Evolutionary conservation across 768 basidiomycete species (phyloP), one percentile per base, ranked within the genome.

Genomic region (Pulveroboletus sp.): DNA sequence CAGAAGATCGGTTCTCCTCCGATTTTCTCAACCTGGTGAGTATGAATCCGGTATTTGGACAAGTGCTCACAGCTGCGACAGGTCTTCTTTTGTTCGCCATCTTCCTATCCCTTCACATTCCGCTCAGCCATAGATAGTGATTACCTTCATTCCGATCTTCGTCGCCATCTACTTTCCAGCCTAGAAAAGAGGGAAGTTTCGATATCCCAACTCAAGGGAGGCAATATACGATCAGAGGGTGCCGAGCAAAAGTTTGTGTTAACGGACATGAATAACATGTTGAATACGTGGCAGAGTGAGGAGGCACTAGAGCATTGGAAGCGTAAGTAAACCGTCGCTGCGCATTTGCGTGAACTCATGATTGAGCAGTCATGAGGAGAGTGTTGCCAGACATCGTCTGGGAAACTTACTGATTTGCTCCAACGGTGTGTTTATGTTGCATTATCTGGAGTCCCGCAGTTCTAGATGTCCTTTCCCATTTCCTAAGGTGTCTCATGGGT

Each of bases 71-170:
- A 1, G 8, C 7, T 35, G 38, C 7, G 14, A 21, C 50, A 93
- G 93, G 86, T 92, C 14, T 79, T 93, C 59, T 86, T 95, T 70
- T 95, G 93, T 67, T 85, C 84, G 1, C 69, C 73, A 24, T 80
- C 82, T 10, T 38, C 71, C 7, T 59, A 62, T 13, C 75, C 81
- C 3, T 61, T 89, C 43, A 75, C 75, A 11, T 85, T 90, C 75
- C 80, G 86, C 31, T 60, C 72, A 13, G 68, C 83, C 0, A 61
- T 56, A 13, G 63, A 71, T n/a, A 67, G 71, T 2, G 89, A 90
- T 64, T 87, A 79, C 65, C 77, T 86, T 21, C 77, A 80, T 4
- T 90, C 89, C 9, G 75, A 79, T 39, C 68, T 90, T 42, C 82
- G 89, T 38, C 76, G 75, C 17, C 71, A 78, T 56, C 61, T 89